phyloP scores from a whole-genome alignment of 2,329 filamentous ascomycete genomes.

The Fusarium transvaalense region DNA sequence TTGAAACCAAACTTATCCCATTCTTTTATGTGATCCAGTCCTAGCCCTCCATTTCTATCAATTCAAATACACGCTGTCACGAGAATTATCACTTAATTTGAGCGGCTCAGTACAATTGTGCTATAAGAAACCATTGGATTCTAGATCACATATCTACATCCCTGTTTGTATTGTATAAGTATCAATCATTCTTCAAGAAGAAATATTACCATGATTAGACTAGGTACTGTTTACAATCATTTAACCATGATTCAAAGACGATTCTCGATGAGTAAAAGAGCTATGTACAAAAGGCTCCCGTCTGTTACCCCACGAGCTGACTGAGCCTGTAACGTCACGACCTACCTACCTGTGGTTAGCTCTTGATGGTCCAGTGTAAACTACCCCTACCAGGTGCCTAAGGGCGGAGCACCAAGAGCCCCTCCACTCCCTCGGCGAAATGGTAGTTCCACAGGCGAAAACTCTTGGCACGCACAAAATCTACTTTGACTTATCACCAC shows the following conservation, averaged over 20 bases:
- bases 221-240: no score
- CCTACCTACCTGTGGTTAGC: not conserved
- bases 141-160: no score
- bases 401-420: conserved; percentile 37
- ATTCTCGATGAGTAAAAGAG: not conserved
- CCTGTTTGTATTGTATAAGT: not conserved
- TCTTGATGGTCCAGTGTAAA: not conserved
- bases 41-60: not conserved
- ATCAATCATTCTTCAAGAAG: not conserved
- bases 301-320: conserved; percentile 42
- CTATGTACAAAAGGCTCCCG: not conserved
- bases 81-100: no score
- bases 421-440: conserved; percentile 51
- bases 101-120: no score
- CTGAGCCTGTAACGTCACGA: conserved; percentile 37
- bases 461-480: conserved; percentile 63
- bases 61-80: not conserved
- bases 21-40: not conserved
- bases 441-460: conserved; percentile 58
- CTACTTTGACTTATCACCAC: conserved; percentile 55
- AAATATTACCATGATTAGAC: no score
- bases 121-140: not conserved
- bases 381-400: conserved; percentile 21
- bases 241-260: not conserved
- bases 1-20: not conserved